Conservation (phyloP, 2,329 filamentous ascomycete species). For the Verticillium zaregamsianum region DNA sequence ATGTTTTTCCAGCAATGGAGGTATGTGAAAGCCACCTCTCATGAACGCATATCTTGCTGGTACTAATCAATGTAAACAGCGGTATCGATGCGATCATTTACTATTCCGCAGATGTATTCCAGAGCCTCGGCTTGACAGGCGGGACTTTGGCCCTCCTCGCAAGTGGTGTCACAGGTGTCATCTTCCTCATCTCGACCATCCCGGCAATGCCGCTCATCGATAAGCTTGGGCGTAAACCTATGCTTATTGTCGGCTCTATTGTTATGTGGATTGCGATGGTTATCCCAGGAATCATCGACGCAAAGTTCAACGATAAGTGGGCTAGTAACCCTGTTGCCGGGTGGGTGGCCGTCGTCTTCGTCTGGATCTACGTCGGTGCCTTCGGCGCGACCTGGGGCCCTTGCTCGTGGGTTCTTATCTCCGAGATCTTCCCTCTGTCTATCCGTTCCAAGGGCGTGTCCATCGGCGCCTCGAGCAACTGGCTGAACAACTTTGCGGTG, state of each 20-base stretch:
- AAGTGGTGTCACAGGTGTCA: slow-evolving; percentile 54
- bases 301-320: slow-evolving; percentile 31
- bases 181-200: slow-evolving; percentile 42
- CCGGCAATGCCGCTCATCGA: slow-evolving; percentile 31
- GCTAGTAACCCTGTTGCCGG: slow-evolving; percentile 25
- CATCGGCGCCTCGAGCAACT: slow-evolving; percentile 40
- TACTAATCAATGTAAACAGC: neutral
- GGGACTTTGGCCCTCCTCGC: slow-evolving; percentile 45
- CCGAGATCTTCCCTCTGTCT: slow-evolving; percentile 49
- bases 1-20: slow-evolving; percentile 52
- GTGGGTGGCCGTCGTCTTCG: slow-evolving; percentile 31
- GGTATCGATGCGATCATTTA: slow-evolving; percentile 44
- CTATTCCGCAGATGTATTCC: slow-evolving; percentile 42
- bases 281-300: slow-evolving; percentile 33
- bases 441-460: slow-evolving; percentile 61
- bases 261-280: slow-evolving; percentile 32
- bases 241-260: slow-evolving; percentile 28
- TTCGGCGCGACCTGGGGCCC: slow-evolving; percentile 22
- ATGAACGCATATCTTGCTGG: neutral
- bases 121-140: slow-evolving; percentile 32
- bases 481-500: slow-evolving; percentile 42
- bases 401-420: slow-evolving; percentile 28
- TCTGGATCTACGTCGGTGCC: slow-evolving; percentile 7
- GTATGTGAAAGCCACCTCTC: slow-evolving; percentile 10
- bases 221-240: slow-evolving; percentile 31